These are phyloP conservation scores for Dillenia turbinata DNA, from an alignment of 164 flowering plant species.

Conservation along the genomic window DNA sequence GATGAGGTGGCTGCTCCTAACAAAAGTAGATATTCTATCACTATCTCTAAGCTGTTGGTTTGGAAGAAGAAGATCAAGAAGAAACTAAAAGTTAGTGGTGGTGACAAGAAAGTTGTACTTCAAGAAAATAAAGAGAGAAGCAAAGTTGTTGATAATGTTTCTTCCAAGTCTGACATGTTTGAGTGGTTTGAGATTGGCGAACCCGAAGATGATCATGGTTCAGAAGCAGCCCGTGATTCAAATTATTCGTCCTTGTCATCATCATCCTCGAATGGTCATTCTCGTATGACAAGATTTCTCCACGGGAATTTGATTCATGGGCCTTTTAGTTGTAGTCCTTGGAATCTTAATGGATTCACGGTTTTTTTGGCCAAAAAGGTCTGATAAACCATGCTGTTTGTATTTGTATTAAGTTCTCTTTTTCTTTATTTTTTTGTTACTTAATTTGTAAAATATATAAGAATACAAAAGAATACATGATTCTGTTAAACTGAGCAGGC, in stretches of 20 bases:
- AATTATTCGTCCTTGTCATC: constrained; percentile 14
- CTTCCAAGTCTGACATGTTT: neutral
- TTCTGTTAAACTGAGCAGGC: no score
- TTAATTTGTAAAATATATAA: no score
- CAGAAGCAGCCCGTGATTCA: constrained; percentile 3
- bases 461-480: no score
- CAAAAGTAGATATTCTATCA: no score
- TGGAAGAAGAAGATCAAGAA: constrained; percentile 23
- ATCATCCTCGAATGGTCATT: constrained; percentile 13
- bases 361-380: constrained; percentile 11
- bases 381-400: neutral
- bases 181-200: constrained; percentile 14
- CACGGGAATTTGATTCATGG: constrained; percentile 1
- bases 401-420: no score
- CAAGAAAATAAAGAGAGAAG: constrained; percentile 1
- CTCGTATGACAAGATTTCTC: constrained; percentile 9
- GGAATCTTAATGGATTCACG: constrained; percentile 17
- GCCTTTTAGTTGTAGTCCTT: constrained; percentile 26
- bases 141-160: neutral
- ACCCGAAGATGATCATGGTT: constrained; percentile 20
- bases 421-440: no score
- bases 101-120: no score
- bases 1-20: no score
- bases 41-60: constrained; percentile 15
- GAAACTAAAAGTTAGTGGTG: neutral